Evolutionary conservation across 2,329 filamentous ascomycete genomes (phyloP), one percentile per base, ranked within the genome.

Genomic region (Tolypocladium tundrense): DNA sequence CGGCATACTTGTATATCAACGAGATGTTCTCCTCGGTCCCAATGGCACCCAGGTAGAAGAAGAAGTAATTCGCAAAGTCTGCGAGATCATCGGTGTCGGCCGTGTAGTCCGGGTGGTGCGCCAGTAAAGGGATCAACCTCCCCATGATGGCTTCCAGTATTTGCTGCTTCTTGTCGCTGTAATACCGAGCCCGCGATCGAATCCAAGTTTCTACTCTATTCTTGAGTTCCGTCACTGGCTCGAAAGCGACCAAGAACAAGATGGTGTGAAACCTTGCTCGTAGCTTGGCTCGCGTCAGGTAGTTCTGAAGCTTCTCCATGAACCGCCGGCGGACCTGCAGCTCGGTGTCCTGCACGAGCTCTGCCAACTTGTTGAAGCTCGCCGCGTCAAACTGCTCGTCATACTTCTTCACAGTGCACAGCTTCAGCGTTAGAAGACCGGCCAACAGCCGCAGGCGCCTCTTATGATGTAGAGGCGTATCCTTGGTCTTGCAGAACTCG

Each of bases 21-120:
- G 89, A 88, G 19, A 97, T 79, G 65, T 97, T 99, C 51, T 90
- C 84, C 70, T 96, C 89, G 0, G 86, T 93, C 11, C 90, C 90
- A 21, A 97, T 86, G 42, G 87, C 85, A 61, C 82, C 86, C 53
- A 97, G 79, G 69, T 96, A 99, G 74, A 93, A 97, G 48, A 97
- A 72, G 59, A 99, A 86, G 70, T 97, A 99, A 64, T 86, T 86
- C 7, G 90, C 86, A 70, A 96, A 92, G 68, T 96, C 90, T 51
- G 86, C 79, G 54, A 97, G 75, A 53, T 91, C 87, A 16, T 84
- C 80, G 2, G 85, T 73, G 7, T 83, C 80, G 1, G 79, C 70
- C 60, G 82, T 85, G 64, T 93, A 97, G 70, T 99, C 94, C 1
- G 92, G 92, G 70, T 99, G 94, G 69, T 97, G 93, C 6, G 93